Base-by-base conservation (phyloP, 2,329 filamentous ascomycete species). In the Volutella citrinella region DNA sequence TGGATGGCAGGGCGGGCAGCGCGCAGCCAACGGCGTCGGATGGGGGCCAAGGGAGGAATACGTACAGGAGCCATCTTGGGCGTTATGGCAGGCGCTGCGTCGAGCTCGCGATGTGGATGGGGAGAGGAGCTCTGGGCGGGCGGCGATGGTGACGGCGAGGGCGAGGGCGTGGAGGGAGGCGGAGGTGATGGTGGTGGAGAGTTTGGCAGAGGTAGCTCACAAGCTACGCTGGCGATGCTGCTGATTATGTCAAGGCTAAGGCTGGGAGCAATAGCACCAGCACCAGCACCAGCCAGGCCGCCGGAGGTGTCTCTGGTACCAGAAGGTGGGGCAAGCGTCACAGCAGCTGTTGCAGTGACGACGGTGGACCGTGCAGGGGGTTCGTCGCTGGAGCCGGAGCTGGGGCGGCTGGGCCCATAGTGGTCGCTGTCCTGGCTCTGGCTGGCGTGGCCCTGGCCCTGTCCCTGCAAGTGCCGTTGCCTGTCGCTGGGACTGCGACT, bases 11-110 rank as follows among this genome's bases (percentile, higher is more conserved):
- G 30, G 43, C 34, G 25, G 45, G 38, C 27, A 19, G 32, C 26
- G 19, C 26, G 24, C 25, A 25, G 21, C 19, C 14, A 15, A 20
- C 30, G 27, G 40, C 32, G 34, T 24, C 29, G 46, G 39, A 31
- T 44, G 36, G 46, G 36, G 40, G n/a, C n/a, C n/a, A n/a, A n/a
- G n/a, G 36, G 43, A 45, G 40, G 46, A 42, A 40, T 58, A 65
- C 72, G 66, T 72, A 78, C 74, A 54, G 73, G 66, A 65, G 73
- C 66, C 74, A 78, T 78, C 51, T 64, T 72, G 65, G 58, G 54
- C 54, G 61, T 52, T 48, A 51, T 40, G 43, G 46, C 43, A 32
- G 53, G 45, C 37, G 49, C 44, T 43, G 49, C 36, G 44, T 52
- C 47, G 30, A 46, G 45, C 30, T 47, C 30, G 35, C 35, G 34